These are phyloP conservation scores for Suillus placidus DNA, from an alignment of 768 basidiomycete species.

Conservation along the genomic window DNA sequence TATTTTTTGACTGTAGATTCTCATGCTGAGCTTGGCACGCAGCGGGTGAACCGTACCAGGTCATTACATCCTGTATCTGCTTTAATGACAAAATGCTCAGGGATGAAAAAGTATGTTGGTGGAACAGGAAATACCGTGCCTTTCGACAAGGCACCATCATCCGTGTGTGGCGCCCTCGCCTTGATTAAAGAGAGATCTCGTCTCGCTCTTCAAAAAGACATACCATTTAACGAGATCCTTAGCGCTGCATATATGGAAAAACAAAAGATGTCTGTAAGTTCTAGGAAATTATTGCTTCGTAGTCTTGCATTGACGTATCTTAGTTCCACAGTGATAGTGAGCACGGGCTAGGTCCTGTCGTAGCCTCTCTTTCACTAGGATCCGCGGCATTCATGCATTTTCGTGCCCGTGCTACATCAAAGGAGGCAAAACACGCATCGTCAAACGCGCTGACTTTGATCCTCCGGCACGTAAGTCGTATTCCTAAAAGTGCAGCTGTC, in stretches of 20 bases:
- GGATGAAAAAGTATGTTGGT: slow-evolving; percentile 64
- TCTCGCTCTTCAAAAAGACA: slow-evolving; percentile 43
- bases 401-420: slow-evolving; percentile 47
- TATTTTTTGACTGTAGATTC: not conserved
- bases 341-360: slow-evolving; percentile 66
- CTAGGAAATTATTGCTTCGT: not conserved
- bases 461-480: slow-evolving; percentile 61
- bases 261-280: slow-evolving; percentile 78
- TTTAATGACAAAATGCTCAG: slow-evolving; percentile 14
- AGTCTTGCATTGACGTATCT: slow-evolving; percentile 14
- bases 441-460: slow-evolving; percentile 53
- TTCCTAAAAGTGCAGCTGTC: slow-evolving; percentile 6
- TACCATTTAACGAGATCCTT: slow-evolving; percentile 75
- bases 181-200: slow-evolving; percentile 60
- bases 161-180: slow-evolving; percentile 58
- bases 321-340: slow-evolving; percentile 85
- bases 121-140: slow-evolving; percentile 74
- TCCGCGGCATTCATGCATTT: slow-evolving; percentile 83
- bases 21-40: slow-evolving; percentile 9
- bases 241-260: slow-evolving; percentile 85
- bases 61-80: slow-evolving; percentile 23
- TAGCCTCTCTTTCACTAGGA: slow-evolving; percentile 78
- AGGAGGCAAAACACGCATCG: slow-evolving; percentile 29
- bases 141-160: slow-evolving; percentile 57
- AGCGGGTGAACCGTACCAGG: slow-evolving; percentile 86